phyloP scores from a whole-genome alignment of 768 basidiomycete species.

The Xanthoconium stramineum region DNA sequence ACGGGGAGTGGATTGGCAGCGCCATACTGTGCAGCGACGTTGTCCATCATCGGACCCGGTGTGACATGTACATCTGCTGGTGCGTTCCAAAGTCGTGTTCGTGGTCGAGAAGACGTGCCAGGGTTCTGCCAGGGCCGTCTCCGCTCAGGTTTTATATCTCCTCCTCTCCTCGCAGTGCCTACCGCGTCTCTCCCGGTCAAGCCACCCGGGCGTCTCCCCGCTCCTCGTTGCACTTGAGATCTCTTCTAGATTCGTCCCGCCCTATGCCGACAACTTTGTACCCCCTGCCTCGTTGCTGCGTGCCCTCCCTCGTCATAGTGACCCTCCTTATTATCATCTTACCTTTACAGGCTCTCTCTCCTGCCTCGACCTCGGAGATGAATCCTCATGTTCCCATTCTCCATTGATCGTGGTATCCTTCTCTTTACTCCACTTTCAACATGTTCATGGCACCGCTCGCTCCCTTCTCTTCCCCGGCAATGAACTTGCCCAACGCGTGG shows the following conservation, averaged over 20 bases:
- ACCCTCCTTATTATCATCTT: slow-evolving; percentile 20
- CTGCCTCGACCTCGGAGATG: slow-evolving; percentile 33
- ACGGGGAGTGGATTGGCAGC: slow-evolving; percentile 27
- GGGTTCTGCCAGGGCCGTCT: slow-evolving; percentile 24
- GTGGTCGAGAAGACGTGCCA: slow-evolving; percentile 32
- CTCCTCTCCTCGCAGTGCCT: slow-evolving; percentile 16
- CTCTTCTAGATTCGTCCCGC: slow-evolving; percentile 12
- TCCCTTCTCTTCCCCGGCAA: slow-evolving; percentile 25
- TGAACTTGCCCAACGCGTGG: slow-evolving; percentile 12
- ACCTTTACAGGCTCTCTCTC: slow-evolving; percentile 18
- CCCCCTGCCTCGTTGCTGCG: slow-evolving; percentile 20
- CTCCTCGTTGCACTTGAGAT: slow-evolving; percentile 17
- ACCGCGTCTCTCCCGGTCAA: slow-evolving; percentile 4
- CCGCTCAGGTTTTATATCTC: slow-evolving; percentile 30
- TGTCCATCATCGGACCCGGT: slow-evolving; percentile 33
- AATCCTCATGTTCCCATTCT: slow-evolving; percentile 32
- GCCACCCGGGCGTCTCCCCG: slow-evolving; percentile 13
- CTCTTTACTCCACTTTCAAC: slow-evolving; percentile 28
- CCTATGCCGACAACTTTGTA: slow-evolving; percentile 19
- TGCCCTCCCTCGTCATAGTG: slow-evolving; percentile 20
- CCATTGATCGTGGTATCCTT: slow-evolving; percentile 26
- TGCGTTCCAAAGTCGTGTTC: slow-evolving; percentile 18
- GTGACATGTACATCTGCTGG: slow-evolving; percentile 33
- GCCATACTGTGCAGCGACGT: slow-evolving; percentile 32
- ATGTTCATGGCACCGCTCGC: slow-evolving; percentile 23